Conservation (phyloP, 176 grass and related monocot genomes). For the Melocanna baccifera region DNA sequence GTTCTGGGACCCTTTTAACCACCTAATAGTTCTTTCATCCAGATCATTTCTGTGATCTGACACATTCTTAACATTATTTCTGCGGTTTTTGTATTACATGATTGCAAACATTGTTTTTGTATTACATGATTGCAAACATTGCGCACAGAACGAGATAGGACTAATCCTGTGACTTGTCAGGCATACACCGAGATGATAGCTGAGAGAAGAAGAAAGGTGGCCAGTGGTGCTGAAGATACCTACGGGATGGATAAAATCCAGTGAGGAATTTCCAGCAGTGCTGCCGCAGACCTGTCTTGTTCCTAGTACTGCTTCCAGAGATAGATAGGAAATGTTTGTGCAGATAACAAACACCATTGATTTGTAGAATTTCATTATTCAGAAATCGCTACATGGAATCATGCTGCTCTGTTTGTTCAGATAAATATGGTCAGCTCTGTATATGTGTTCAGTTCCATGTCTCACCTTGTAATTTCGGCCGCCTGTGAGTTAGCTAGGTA, state of each 20-base stretch:
- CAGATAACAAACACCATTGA: not conserved
- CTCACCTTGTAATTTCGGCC: not conserved
- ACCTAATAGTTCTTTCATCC: too few species aligned
- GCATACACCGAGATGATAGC: constrained; percentile 91
- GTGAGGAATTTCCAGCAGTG: not conserved
- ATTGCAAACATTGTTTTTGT: not conserved
- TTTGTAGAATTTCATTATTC: not conserved
- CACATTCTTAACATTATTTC: not conserved
- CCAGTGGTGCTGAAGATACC: constrained; percentile 87
- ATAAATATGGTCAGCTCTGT: not conserved
- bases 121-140: not conserved
- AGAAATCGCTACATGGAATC: not conserved
- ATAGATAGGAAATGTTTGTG: constrained; percentile 16
- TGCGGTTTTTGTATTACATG: not conserved
- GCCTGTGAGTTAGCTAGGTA: not conserved
- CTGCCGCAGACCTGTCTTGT: not conserved
- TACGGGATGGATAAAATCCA: constrained; percentile 62
- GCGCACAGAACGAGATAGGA: not conserved
- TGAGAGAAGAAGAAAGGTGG: constrained; percentile 76
- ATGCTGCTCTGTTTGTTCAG: not conserved
- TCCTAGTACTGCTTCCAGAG: not conserved
- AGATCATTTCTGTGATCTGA: not conserved
- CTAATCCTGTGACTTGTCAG: constrained; percentile 36
- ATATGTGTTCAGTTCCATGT: not conserved
- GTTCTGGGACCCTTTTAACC: too few species aligned